These are phyloP conservation scores for Fusarium compactum DNA, from an alignment of 2,329 filamentous ascomycete genomes.

Conservation along the genomic window DNA sequence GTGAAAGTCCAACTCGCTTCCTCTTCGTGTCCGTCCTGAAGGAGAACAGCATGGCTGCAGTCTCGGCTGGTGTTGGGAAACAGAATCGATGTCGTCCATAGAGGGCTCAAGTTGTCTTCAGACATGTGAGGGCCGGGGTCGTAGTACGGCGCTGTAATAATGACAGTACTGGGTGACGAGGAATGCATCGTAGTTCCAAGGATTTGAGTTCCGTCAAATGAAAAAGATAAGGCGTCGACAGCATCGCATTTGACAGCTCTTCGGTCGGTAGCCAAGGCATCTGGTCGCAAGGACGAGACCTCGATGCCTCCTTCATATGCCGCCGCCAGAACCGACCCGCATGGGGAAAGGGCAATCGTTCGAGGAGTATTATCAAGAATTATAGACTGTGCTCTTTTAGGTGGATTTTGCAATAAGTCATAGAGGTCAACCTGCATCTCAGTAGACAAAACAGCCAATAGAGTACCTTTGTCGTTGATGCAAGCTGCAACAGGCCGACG, in stretches of 20 bases:
- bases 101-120: conserved; percentile 76
- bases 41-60: conserved; percentile 80
- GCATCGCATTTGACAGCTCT: conserved; percentile 82
- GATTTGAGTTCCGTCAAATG: conserved; percentile 81
- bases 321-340: conserved; percentile 83
- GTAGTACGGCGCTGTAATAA: conserved; percentile 84
- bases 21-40: conserved; percentile 70
- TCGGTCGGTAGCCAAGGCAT: conserved; percentile 73
- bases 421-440: conserved; percentile 92
- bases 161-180: conserved; percentile 75
- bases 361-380: conserved; percentile 82
- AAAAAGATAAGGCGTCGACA: conserved; percentile 81
- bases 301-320: conserved; percentile 92
- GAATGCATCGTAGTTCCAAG: conserved; percentile 78
- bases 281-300: conserved; percentile 78
- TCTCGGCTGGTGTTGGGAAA: conserved; percentile 85
- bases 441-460: conserved; percentile 83
- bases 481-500: conserved; percentile 81
- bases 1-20: conserved; percentile 83
- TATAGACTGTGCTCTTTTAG: conserved; percentile 78
- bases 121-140: conserved; percentile 75
- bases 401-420: conserved; percentile 72
- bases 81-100: conserved; percentile 88
- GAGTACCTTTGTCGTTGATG: conserved; percentile 80
- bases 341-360: conserved; percentile 83